Evolutionary conservation across 2,329 filamentous ascomycete genomes (phyloP), one percentile per base, ranked within the genome.

Genomic region (Penicillium sp.): DNA sequence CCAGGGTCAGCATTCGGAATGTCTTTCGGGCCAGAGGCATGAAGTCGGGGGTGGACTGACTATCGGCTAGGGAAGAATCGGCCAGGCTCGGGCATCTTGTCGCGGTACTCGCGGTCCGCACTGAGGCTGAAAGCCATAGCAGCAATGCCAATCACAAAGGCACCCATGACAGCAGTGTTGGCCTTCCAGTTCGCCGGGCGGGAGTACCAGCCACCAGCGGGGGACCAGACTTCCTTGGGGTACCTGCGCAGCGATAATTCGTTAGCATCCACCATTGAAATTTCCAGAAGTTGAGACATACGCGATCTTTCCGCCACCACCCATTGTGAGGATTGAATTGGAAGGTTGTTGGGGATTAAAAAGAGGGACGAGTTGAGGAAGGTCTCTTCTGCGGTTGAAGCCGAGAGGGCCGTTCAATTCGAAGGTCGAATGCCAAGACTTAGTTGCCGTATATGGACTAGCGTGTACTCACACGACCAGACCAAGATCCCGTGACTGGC

Each of bases 161-260:
- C 83, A 58, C 85, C 84, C 73, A 92, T 87, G 65, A 95, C 82
- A 54, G 88, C 83, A 5, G 95, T 99, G 82, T 99, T 99, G 70
- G 81, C 80, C 76, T 90, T 95, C 95, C 95, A 99, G 84, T 99
- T 99, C 66, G 85, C 82, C 53, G 95, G 95, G 76, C 96, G 93
- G 54, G 89, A 81, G 79, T 99, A 99, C 95, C 95, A 99, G 79
- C 95, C 95, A 84, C 95, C 95, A 65, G 93, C 84, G 61, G 95
- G 95, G 72, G 95, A 98, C 95, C 95, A 99, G 84, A 99, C 91
- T 84, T 99, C 93, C 84, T 96, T 97, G 77, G 92, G 93, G 80
- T 96, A 96, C 73, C 91, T 96, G 70, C 53, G 57, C 46, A 52
- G 52, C 46, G 21, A 58, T 44, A 55, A 60, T 61, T 45, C 48